phyloP scores from a whole-genome alignment of 2,329 filamentous ascomycete species.

The Byssothecium circinans region DNA sequence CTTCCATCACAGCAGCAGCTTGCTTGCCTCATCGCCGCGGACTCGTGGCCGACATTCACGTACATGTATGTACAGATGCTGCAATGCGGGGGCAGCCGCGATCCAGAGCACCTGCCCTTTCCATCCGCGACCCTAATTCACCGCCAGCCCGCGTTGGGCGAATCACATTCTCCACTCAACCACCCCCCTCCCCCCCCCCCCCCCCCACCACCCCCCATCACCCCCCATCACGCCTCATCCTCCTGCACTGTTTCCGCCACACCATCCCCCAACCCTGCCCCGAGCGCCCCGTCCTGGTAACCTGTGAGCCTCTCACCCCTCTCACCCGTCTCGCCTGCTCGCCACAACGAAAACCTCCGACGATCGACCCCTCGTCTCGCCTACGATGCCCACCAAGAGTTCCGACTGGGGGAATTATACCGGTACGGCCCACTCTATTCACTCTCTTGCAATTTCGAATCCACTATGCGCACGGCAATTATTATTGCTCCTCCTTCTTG shows the following conservation, averaged over 20 bases:
- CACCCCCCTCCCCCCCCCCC: background rate
- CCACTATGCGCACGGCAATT: conserved; percentile 20
- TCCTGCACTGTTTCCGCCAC: background rate
- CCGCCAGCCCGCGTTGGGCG: conserved; percentile 1
- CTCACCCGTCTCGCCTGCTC: background rate
- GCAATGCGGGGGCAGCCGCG: background rate
- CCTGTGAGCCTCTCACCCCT: background rate
- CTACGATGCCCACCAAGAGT: conserved; percentile 23
- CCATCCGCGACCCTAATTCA: conserved; percentile 14
- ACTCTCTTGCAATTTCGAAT: conserved; percentile 13
- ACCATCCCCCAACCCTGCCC: conserved; percentile 1
- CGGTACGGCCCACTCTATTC: conserved; percentile 21
- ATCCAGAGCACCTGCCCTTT: conserved; percentile 1
- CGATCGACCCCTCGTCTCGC: conserved; percentile 2
- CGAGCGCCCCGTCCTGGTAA: background rate
- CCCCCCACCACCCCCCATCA: background rate
- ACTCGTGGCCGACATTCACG: too few species aligned
- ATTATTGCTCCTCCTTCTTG: conserved; percentile 13
- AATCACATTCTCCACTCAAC: conserved; percentile 1
- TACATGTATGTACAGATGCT: background rate
- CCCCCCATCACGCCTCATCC: background rate
- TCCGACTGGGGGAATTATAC: conserved; percentile 40
- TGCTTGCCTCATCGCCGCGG: background rate
- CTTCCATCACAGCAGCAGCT: background rate
- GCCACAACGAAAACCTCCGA: conserved; percentile 9